Evolutionary conservation across 2,329 filamentous ascomycete genomes (phyloP).

Genomic region (Ceratocystis alfenasii): DNA sequence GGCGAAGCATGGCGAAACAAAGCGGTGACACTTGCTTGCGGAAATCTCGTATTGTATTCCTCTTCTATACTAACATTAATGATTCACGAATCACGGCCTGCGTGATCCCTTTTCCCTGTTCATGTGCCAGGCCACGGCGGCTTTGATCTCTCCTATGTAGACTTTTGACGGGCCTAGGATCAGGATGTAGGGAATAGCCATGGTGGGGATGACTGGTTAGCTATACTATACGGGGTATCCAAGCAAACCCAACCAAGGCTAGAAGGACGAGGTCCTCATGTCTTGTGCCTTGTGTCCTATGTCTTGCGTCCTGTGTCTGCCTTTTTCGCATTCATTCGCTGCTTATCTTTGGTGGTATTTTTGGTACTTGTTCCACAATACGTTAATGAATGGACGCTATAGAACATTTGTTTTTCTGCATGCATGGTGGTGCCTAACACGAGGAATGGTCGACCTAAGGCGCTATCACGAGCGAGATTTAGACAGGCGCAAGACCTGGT

Average conservation of each 20-base stretch:
- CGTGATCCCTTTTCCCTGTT: too few species aligned
- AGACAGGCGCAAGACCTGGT: neutral
- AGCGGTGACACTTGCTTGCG: neutral
- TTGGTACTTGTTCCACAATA: neutral
- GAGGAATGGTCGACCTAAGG: neutral
- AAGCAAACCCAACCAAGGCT: too few species aligned
- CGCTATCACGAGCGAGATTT: neutral
- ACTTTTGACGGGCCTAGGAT: too few species aligned
- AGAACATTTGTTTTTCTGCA: conserved; percentile 5
- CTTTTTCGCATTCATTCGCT: neutral
- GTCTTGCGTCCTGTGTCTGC: too few species aligned
- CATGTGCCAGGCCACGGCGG: too few species aligned
- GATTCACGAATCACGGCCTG: too few species aligned
- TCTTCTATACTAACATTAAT: neutral
- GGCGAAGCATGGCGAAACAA: neutral
- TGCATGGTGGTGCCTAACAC: neutral
- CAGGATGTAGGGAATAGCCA: too few species aligned
- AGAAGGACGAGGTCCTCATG: too few species aligned
- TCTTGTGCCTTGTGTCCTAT: too few species aligned
- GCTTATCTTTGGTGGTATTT: neutral
- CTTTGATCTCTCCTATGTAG: too few species aligned
- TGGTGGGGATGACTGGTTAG: too few species aligned
- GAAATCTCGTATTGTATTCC: neutral
- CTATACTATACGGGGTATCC: too few species aligned
- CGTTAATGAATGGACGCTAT: neutral